Percentiles rank a stretch among this genome's conserved stretches.
phyloP scores from a whole-genome alignment of 1,284 basidiomycete species.

The Pulveroboletus sp. region DNA sequence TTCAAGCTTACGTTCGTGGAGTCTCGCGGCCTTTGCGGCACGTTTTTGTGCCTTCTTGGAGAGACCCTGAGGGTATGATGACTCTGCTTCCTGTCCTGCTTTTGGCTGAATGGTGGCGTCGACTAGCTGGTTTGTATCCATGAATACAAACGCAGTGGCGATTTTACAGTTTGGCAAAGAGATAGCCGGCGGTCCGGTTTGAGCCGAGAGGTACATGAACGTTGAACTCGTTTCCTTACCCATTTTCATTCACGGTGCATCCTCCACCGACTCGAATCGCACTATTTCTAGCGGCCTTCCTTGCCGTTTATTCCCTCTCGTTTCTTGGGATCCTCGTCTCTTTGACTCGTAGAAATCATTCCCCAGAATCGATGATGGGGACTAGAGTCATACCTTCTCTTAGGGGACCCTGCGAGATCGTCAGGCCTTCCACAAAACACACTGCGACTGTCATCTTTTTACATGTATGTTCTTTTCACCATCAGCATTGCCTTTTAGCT shows the following conservation, averaged over 20 bases:
- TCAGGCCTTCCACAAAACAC: constrained; percentile 60
- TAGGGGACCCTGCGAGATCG: constrained; percentile 40
- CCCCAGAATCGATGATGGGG: constrained; percentile 18
- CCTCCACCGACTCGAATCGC: neutral
- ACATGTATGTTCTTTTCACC: constrained; percentile 53
- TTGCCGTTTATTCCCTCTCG: neutral
- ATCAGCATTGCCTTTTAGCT: constrained; percentile 4
- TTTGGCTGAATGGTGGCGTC: constrained; percentile 9
- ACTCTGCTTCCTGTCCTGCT: constrained; percentile 8
- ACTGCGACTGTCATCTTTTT: constrained; percentile 87
- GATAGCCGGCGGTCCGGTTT: constrained; percentile 21
- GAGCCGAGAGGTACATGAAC: constrained; percentile 15
- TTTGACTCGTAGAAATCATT: constrained; percentile 16
- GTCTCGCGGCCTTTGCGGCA: constrained; percentile 61
- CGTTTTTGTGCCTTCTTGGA: constrained; percentile 85
- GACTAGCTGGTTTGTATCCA: constrained; percentile 17
- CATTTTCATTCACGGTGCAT: constrained; percentile 2
- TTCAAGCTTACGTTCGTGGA: constrained; percentile 68
- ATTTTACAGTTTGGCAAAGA: neutral
- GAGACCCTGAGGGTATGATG: constrained; percentile 35
- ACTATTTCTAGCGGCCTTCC: constrained; percentile 5
- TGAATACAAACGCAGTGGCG: constrained; percentile 3
- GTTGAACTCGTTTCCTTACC: neutral
- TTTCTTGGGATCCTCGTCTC: neutral
- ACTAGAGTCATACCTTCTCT: constrained; percentile 24